Evolutionary conservation across 768 basidiomycete species (phyloP).

Genomic region (Mycena leptocephala): DNA sequence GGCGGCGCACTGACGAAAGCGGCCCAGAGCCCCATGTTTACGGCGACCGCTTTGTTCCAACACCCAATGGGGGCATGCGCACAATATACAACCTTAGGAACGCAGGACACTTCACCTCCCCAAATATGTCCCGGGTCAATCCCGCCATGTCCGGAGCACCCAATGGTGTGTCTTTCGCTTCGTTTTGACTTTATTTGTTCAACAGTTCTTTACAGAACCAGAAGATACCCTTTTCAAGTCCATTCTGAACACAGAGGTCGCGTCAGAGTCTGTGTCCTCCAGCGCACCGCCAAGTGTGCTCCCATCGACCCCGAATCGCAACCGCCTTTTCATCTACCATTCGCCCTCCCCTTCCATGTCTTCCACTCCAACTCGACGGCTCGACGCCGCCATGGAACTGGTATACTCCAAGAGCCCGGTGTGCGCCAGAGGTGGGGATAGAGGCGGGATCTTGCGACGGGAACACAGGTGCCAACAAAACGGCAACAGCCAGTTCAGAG

Average conservation of each 20-base stretch:
- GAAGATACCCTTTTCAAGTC: constrained; percentile 87
- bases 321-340: constrained; percentile 79
- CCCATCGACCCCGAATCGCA: constrained; percentile 69
- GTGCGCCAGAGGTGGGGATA: too few species aligned
- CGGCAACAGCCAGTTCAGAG: too few species aligned
- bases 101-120: constrained; percentile 69
- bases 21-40: constrained; percentile 61
- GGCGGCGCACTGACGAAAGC: constrained; percentile 63
- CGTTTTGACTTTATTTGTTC: not conserved
- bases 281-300: constrained; percentile 58
- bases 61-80: constrained; percentile 72
- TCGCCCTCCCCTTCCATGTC: constrained; percentile 74
- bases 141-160: constrained; percentile 83
- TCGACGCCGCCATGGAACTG: constrained; percentile 91
- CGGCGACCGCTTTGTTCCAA: constrained; percentile 81
- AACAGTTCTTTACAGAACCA: constrained; percentile 69
- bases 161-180: constrained; percentile 68
- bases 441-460: too few species aligned
- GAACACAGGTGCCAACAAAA: too few species aligned
- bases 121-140: constrained; percentile 74
- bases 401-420: constrained; percentile 94
- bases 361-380: constrained; percentile 64
- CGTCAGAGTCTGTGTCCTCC: constrained; percentile 78
- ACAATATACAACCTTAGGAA: constrained; percentile 81
- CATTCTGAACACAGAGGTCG: constrained; percentile 87